These are phyloP conservation scores for Saccharomycopsis capsularis DNA, from an alignment of 805 yeast species.

Conservation along the genomic window DNA sequence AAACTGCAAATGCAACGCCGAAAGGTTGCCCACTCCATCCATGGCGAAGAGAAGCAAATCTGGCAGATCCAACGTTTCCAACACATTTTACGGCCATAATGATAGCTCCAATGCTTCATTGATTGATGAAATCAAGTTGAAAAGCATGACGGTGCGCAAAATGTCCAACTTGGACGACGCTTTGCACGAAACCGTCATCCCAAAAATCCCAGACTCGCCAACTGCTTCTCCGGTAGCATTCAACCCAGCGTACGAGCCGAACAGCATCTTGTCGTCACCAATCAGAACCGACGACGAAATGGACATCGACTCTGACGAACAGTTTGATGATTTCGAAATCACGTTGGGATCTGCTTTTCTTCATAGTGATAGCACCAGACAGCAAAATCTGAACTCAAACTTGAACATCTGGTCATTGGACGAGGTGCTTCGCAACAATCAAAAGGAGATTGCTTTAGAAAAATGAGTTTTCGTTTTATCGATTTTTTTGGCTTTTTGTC, in stretches of 20 bases:
- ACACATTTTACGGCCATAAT: conserved; percentile 9
- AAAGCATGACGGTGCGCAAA: conserved; percentile 10
- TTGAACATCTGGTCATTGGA: conserved; percentile 15
- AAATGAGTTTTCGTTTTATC: background rate
- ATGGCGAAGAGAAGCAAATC: conserved; percentile 1
- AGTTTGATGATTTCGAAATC: conserved; percentile 6
- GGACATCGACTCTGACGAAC: background rate
- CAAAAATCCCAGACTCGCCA: conserved; percentile 13
- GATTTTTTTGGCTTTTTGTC: background rate
- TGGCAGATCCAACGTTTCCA: background rate
- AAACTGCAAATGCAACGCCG: background rate
- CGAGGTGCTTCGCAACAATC: background rate
- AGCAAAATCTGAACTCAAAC: too few relatives aligned
- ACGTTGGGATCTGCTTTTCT: background rate
- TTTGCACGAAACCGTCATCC: background rate
- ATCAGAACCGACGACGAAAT: conserved; percentile 11
- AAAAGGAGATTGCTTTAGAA: background rate
- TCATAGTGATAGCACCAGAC: too few relatives aligned
- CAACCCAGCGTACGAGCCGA: background rate
- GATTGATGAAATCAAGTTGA: conserved; percentile 16
- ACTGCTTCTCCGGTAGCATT: conserved; percentile 13
- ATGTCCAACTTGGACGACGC: conserved; percentile 16
- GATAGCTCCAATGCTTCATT: conserved; percentile 12
- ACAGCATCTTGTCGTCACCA: conserved; percentile 17
- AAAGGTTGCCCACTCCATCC: background rate